phyloP scores from a whole-genome alignment of 148 eudicot species.

The Fagopyrum tataricum region DNA sequence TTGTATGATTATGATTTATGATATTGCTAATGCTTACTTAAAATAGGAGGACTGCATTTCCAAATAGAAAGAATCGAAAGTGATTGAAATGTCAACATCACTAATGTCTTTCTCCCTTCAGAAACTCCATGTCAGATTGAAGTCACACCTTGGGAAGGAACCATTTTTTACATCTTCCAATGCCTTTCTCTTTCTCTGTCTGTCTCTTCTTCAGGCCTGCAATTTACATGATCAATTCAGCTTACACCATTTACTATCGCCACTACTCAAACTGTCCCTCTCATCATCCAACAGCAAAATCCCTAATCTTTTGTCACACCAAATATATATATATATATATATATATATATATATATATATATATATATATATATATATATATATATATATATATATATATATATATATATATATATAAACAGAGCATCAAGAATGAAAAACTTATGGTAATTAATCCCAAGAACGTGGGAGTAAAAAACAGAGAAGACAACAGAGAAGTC shows the following conservation, averaged over 20 bases:
- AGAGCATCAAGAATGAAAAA: too few species aligned
- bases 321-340: not conserved
- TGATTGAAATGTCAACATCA: slow-evolving; percentile 12
- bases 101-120: not conserved
- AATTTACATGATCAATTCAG: slow-evolving; percentile 9
- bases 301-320: not conserved
- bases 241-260: not conserved
- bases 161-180: slow-evolving; percentile 10
- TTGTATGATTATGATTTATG: not conserved
- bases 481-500: slow-evolving; percentile 7
- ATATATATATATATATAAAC: too few species aligned
- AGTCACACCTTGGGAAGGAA: slow-evolving; percentile 10
- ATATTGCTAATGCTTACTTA: not conserved
- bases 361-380: too few species aligned
- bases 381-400: too few species aligned
- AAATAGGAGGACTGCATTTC: not conserved
- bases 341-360: too few species aligned
- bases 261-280: not conserved
- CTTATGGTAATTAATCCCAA: not conserved
- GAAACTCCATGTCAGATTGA: slow-evolving; percentile 3
- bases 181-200: slow-evolving; percentile 2
- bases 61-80: not conserved
- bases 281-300: not conserved
- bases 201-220: slow-evolving; percentile 9
- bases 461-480: not conserved